Evolutionary conservation across 306 rosid genomes (phyloP).

Genomic region (Rosa chinensis): DNA sequence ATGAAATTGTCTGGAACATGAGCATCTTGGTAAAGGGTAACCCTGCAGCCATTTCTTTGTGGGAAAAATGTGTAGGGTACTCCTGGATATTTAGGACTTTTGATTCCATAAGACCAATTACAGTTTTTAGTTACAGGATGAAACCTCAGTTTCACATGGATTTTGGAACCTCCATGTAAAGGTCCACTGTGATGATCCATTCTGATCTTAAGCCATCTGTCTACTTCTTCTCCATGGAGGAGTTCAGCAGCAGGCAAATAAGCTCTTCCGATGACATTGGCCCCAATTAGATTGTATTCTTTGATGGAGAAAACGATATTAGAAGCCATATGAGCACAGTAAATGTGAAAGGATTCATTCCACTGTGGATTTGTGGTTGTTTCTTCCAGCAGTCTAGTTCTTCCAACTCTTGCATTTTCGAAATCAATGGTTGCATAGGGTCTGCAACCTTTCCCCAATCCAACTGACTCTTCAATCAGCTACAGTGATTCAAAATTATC

Average conservation of each 20-base stretch:
- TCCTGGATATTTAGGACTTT: slow-evolving; percentile 35
- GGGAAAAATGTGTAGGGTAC: slow-evolving; percentile 46
- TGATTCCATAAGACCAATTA: slow-evolving; percentile 45
- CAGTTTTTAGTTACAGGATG: slow-evolving; percentile 17
- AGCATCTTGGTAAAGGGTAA: slow-evolving; percentile 57
- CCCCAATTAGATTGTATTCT: slow-evolving; percentile 38
- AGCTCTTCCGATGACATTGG: slow-evolving; percentile 46
- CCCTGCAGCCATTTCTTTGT: slow-evolving; percentile 48
- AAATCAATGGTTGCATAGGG: slow-evolving; percentile 43
- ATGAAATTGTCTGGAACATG: slow-evolving; percentile 37
- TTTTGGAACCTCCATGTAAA: slow-evolving; percentile 23
- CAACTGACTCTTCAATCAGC: slow-evolving; percentile 16
- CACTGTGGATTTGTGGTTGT: slow-evolving; percentile 35
- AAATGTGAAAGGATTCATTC: slow-evolving; percentile 44
- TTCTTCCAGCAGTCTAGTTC: slow-evolving; percentile 30
- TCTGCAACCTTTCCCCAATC: slow-evolving; percentile 23
- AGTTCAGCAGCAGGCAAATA: slow-evolving; percentile 32
- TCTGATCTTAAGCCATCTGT: slow-evolving; percentile 41
- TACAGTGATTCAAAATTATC: slow-evolving; percentile 23
- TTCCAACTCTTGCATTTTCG: slow-evolving; percentile 43
- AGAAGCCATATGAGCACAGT: slow-evolving; percentile 43
- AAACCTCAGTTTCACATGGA: slow-evolving; percentile 38
- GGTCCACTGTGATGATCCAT: slow-evolving; percentile 25
- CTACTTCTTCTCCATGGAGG: slow-evolving; percentile 26
- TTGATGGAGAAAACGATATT: slow-evolving; percentile 41